Percentiles rank a stretch among this genome's conserved stretches.
Conservation (phyloP, 2,329 filamentous ascomycete genomes). For the Claviceps capensis region DNA sequence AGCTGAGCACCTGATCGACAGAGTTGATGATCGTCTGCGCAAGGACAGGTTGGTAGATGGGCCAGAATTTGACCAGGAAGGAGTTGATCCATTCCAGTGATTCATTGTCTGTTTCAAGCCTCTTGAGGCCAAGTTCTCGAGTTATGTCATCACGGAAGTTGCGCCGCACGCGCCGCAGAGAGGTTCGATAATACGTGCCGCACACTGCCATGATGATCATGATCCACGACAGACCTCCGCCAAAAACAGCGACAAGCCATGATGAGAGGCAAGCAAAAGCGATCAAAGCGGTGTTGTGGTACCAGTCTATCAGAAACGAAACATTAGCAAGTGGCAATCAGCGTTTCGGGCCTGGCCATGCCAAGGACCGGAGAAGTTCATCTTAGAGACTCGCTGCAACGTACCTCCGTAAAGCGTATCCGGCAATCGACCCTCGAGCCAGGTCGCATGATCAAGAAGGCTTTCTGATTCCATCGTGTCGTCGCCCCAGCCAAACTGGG, state of each 20-base stretch:
- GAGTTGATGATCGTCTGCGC: constrained; percentile 85
- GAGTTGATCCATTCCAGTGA: constrained; percentile 98
- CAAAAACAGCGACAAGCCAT: constrained; percentile 79
- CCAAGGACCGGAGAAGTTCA: neutral
- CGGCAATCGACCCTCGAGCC: constrained; percentile 68
- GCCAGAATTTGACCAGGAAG: constrained; percentile 98
- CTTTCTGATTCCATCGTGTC: constrained; percentile 46
- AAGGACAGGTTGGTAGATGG: constrained; percentile 90
- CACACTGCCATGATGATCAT: constrained; percentile 86
- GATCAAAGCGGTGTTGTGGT: constrained; percentile 91
- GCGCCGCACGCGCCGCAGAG: constrained; percentile 78
- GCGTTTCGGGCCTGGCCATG: neutral
- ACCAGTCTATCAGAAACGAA: constrained; percentile 63
- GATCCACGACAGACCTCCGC: constrained; percentile 86
- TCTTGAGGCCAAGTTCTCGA: constrained; percentile 76
- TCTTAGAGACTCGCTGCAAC: constrained; percentile 11
- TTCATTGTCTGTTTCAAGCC: constrained; percentile 79
- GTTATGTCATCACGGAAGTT: constrained; percentile 94
- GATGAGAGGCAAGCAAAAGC: constrained; percentile 82
- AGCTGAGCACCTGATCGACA: constrained; percentile 91
- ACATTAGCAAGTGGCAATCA: neutral
- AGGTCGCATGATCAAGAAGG: constrained; percentile 76
- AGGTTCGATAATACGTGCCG: constrained; percentile 93
- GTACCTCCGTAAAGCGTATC: constrained; percentile 83
- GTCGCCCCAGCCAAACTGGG: constrained; percentile 61